Evolutionary conservation across 1,139 yeast genomes (phyloP), one percentile per base, ranked within the genome.

Genomic region (Magnusiomyces suaveolens): DNA sequence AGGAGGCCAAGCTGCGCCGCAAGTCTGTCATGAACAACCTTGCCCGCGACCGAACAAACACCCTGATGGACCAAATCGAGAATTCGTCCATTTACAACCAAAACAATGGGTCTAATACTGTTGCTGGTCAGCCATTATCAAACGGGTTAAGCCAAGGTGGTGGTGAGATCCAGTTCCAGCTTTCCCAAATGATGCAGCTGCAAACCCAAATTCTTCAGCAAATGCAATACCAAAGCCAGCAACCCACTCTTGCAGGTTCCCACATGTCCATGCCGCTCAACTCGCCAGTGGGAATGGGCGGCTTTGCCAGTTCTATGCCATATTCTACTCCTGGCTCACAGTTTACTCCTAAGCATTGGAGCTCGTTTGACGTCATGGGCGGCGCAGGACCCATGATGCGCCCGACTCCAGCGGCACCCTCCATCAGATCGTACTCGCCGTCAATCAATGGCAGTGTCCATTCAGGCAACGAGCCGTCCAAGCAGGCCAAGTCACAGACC

Each of bases 1-100:
- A 72, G 55, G 72, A 71, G 64, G 75, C 1, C 43, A 69, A 69
- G 59, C 56, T 60, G 32, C 62, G 66, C n/a, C 64, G 74, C 29
- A 64, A 66, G 46, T 41, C 44, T 4, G 25, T 41, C 8, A 41
- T 41, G 44, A 41, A 41, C 16, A 41, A 41, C 44, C 44, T 41
- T 41, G 44, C 18, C 18, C 44, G 44, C 16, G 44, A 41, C 16
- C 44, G 44, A 20, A 41, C 44, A 18, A 41, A 16, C 25, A 41
- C 44, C 8, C 16, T 41, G 6, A 20, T 41, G 3, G 44, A 41
- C n/a, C 44, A 41, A 21, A 18, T 41, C 3, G 44, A 41, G 16
- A 16, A 10, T 20, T 18, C 44, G 3, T 41, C 44, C 10, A 36
- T 36, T n/a, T 36, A 36, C 18, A 36, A 36, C 18, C 41, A 36